Evolutionary conservation across 2,329 filamentous ascomycete genomes (phyloP).

Genomic region (Cytospora chrysosperma): DNA sequence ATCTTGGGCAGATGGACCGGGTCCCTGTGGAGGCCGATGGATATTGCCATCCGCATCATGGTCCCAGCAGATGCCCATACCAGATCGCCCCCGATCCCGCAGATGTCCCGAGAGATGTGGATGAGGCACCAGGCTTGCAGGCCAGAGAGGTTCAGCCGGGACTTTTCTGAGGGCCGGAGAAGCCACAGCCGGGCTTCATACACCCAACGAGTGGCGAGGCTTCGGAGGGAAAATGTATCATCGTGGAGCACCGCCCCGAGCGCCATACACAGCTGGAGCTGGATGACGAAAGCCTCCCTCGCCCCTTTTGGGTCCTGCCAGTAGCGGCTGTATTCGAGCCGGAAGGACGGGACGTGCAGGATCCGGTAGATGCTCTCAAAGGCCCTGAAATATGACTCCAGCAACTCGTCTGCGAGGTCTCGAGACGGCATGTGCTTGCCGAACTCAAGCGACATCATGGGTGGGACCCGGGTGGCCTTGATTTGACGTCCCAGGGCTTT

Average conservation of each 20-base stretch:
- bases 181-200: slow-evolving; percentile 57
- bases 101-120: slow-evolving; percentile 41
- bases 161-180: slow-evolving; percentile 53
- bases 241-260: slow-evolving; percentile 55
- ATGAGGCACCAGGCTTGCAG: slow-evolving; percentile 49
- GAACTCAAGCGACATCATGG: slow-evolving; percentile 44
- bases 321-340: slow-evolving; percentile 45
- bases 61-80: slow-evolving; percentile 47
- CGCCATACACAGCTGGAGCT: slow-evolving; percentile 57
- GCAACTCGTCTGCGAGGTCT: slow-evolving; percentile 44
- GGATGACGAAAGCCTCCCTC: slow-evolving; percentile 53
- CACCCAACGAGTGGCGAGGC: slow-evolving; percentile 54
- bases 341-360: slow-evolving; percentile 52
- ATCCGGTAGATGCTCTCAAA: slow-evolving; percentile 49
- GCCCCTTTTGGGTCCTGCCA: slow-evolving; percentile 44
- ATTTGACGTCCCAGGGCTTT: slow-evolving; percentile 54
- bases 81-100: slow-evolving; percentile 43
- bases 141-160: slow-evolving; percentile 47
- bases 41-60: slow-evolving; percentile 46
- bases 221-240: slow-evolving; percentile 47
- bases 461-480: slow-evolving; percentile 47
- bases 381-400: slow-evolving; percentile 49
- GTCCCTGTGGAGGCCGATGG: slow-evolving; percentile 52
- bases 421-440: slow-evolving; percentile 46
- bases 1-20: slow-evolving; percentile 39